Conservation (phyloP, 1,284 basidiomycete species). For the Coniophora puteana region DNA sequence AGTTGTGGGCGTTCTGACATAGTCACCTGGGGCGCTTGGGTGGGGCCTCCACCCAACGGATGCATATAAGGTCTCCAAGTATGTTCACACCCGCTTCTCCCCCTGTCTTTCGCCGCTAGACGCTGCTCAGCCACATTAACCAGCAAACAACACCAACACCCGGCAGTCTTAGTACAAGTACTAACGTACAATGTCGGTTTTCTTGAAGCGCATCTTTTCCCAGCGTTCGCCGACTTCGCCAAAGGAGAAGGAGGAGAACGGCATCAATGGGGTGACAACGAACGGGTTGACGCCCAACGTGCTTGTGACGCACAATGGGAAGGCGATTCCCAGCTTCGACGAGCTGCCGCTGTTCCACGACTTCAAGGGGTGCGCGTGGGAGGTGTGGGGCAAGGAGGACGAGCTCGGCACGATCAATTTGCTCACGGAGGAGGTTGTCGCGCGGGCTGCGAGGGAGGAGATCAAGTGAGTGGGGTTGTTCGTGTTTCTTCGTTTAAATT, state of each 20-base stretch:
- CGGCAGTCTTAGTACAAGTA: neutral
- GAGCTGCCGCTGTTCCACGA: slow-evolving; percentile 58
- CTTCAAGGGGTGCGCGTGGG: slow-evolving; percentile 66
- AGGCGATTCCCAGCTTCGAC: slow-evolving; percentile 53
- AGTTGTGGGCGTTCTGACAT: too few relatives aligned
- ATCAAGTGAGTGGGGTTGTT: slow-evolving; percentile 43
- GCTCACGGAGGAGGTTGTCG: slow-evolving; percentile 61
- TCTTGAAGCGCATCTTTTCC: slow-evolving; percentile 16
- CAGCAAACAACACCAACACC: too few relatives aligned
- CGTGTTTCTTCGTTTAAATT: slow-evolving; percentile 8
- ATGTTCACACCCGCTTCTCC: too few relatives aligned
- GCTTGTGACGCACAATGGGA: neutral
- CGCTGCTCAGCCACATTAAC: too few relatives aligned
- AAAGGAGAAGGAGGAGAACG: slow-evolving; percentile 3
- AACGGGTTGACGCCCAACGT: neutral
- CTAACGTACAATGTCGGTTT: slow-evolving; percentile 15
- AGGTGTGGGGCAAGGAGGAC: slow-evolving; percentile 67
- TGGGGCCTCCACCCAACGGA: too few relatives aligned
- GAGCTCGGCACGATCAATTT: slow-evolving; percentile 71
- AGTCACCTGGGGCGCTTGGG: too few relatives aligned
- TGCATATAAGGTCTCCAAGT: too few relatives aligned
- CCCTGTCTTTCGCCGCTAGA: too few relatives aligned
- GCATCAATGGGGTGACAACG: slow-evolving; percentile 4
- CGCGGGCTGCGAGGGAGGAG: slow-evolving; percentile 57
- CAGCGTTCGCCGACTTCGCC: neutral